Conservation (phyloP, 306 rosid species). For the Pueraria montana region DNA sequence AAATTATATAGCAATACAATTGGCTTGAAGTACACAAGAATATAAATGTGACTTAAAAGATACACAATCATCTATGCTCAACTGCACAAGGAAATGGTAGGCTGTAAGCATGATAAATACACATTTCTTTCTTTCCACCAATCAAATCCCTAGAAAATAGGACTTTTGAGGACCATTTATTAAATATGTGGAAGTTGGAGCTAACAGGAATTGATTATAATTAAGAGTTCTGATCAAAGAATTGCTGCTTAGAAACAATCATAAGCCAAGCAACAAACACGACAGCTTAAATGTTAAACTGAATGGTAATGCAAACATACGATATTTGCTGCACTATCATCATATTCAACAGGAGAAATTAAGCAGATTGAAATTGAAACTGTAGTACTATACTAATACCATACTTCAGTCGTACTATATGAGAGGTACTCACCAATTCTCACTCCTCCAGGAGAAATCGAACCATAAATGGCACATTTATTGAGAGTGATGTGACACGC, state of each 20-base stretch:
- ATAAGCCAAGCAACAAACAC: background rate
- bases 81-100: background rate
- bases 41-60: background rate
- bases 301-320: background rate
- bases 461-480: constrained; percentile 80
- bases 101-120: background rate
- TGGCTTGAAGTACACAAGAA: constrained; percentile 10
- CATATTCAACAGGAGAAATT: constrained; percentile 1
- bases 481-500: constrained; percentile 80
- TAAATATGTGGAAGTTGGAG: constrained; percentile 12
- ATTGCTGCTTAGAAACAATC: background rate
- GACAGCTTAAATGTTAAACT: background rate
- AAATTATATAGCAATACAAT: background rate
- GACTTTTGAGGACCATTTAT: background rate
- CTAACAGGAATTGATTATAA: constrained; percentile 1
- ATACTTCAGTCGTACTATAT: background rate
- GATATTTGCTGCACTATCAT: constrained; percentile 10
- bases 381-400: background rate
- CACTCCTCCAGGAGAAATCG: constrained; percentile 79
- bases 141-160: constrained; percentile 1
- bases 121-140: background rate
- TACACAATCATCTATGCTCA: constrained; percentile 15
- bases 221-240: background rate
- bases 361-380: background rate
- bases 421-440: constrained; percentile 75